These are phyloP conservation scores for Hyaloscypha finlandica DNA, from an alignment of 495 filamentous ascomycete species.

Conservation along the genomic window DNA sequence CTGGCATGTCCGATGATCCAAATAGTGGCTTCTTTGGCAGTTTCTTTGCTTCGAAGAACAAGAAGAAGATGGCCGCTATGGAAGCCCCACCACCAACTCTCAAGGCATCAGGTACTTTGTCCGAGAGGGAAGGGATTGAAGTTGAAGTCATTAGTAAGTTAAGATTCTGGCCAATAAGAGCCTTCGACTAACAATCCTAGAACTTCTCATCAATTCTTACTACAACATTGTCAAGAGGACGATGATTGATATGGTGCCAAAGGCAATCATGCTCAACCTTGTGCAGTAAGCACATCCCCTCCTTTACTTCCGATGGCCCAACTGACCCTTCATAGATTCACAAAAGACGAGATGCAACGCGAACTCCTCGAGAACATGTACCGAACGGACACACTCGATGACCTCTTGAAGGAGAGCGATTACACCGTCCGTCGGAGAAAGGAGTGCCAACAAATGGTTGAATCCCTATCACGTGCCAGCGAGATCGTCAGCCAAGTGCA, in stretches of 20 bases:
- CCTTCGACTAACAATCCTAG: constrained; percentile 46
- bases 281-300: constrained; percentile 64
- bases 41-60: constrained; percentile 98
- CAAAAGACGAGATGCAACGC: constrained; percentile 97
- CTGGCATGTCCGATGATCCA: constrained; percentile 52
- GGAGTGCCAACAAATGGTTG: constrained; percentile 99
- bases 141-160: constrained; percentile 98
- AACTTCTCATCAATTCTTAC: constrained; percentile 94
- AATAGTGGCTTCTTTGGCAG: constrained; percentile 89
- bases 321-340: constrained; percentile 61
- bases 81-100: constrained; percentile 89
- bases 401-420: constrained; percentile 95
- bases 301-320: neutral
- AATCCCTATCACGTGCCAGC: constrained; percentile 80
- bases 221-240: constrained; percentile 97
- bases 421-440: constrained; percentile 94
- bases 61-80: constrained; percentile 99
- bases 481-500: constrained; percentile 98
- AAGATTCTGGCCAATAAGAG: constrained; percentile 16
- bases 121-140: constrained; percentile 89
- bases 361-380: constrained; percentile 99
- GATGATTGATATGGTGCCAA: constrained; percentile 99
- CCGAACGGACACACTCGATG: constrained; percentile 82
- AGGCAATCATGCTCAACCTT: constrained; percentile 97
- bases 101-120: constrained; percentile 90